Evolutionary conservation across 345 rosid species (phyloP).

Genomic region (Draba incana): DNA sequence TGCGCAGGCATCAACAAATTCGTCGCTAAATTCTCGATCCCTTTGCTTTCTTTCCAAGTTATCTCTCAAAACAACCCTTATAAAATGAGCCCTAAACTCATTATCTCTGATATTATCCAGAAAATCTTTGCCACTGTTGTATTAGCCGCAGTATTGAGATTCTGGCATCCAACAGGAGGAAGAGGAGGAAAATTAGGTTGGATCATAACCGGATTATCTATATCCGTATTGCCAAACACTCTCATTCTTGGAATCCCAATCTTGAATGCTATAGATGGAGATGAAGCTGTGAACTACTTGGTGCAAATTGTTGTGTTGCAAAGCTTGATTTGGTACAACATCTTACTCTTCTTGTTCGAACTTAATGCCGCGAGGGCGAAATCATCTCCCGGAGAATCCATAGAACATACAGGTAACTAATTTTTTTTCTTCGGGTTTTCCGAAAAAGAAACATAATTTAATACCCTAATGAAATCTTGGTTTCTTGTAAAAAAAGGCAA

Average conservation of each 20-base stretch:
- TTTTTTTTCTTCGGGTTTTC: background rate
- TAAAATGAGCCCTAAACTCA: conserved; percentile 70
- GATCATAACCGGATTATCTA: conserved; percentile 72
- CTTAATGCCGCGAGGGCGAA: conserved; percentile 53
- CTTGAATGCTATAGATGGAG: conserved; percentile 72
- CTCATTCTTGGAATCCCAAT: conserved; percentile 84
- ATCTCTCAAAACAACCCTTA: conserved; percentile 72
- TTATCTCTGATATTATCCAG: conserved; percentile 64
- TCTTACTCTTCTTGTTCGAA: conserved; percentile 77
- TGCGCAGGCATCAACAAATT: conserved; percentile 90
- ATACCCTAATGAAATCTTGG: conserved; percentile 5
- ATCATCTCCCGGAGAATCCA: conserved; percentile 44
- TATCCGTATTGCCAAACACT: conserved; percentile 82
- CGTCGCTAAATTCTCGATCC: conserved; percentile 84
- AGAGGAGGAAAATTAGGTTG: conserved; percentile 54
- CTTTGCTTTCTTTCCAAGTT: conserved; percentile 76
- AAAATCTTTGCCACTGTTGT: conserved; percentile 58
- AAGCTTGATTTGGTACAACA: conserved; percentile 81
- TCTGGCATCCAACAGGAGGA: conserved; percentile 47
- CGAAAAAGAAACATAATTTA: background rate
- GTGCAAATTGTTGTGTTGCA: conserved; percentile 81
- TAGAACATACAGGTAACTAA: conserved; percentile 56
- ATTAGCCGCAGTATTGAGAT: conserved; percentile 45
- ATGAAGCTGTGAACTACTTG: conserved; percentile 55
- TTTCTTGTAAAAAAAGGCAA: conserved; percentile 37